Base-by-base conservation (phyloP, 805 yeast genomes). In the Hanseniaspora valbyensis region DNA sequence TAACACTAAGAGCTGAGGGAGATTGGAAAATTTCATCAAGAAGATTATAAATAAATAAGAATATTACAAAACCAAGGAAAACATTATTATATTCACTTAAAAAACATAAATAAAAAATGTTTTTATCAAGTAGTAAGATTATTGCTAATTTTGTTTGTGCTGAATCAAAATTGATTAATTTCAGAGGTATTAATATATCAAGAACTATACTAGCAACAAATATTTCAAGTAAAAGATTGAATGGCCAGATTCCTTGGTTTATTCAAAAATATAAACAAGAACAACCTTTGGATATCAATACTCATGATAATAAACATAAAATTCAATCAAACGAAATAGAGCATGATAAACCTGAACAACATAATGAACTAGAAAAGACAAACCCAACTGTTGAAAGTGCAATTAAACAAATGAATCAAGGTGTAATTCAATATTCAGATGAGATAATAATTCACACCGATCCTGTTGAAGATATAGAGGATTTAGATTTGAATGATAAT, bases 211-310 rank as follows among this genome's bases (percentile, higher is more conserved):
- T n/a, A n/a, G n/a, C n/a, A n/a, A n/a, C 26, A 41, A 16, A 40
- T 37, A 29, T 19, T 6, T 18, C 28, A 4, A 21, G 28, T 18
- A 19, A 22, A 22, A 30, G 45, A 22, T 42, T n/a, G 13, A 42
- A 42, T 24, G 45, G 38, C 3, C 41, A 42, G 10, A 48, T 48
- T 5, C 44, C 51, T 7, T 48, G 44, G 51, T 48, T 48, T 21
- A 42, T 48, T 7, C 39, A 48, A 13, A 48, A 48, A 10, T 48
- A 48, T 22, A 37, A 45, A 14, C n/a, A 37, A 7, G 40, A 46
- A 25, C 40, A 44, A 18, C 2, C 24, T 1, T n/a, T 19, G n/a
- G 34, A 28, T 28, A n/a, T n/a, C n/a, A n/a, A n/a, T n/a, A n/a
- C n/a, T n/a, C n/a, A n/a, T n/a, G n/a, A n/a, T n/a, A 28, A 12